phyloP scores from a whole-genome alignment of 2,329 filamentous ascomycete genomes.

The Corinectria fuckeliana region DNA sequence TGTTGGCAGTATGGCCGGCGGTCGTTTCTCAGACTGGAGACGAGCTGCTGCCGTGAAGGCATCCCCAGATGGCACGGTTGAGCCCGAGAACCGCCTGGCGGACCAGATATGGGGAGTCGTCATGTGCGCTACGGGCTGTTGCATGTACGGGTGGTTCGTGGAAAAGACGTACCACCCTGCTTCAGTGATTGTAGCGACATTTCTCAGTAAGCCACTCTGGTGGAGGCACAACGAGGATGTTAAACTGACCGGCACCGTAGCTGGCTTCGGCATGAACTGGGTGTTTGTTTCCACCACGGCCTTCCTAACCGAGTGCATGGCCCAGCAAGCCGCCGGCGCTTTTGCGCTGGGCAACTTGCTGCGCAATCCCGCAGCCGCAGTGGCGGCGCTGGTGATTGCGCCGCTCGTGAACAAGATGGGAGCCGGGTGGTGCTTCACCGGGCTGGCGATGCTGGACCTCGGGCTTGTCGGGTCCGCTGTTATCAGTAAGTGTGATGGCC shows the following conservation, averaged over 20 bases:
- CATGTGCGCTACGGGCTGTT: slow-evolving; percentile 44
- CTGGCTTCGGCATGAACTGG: slow-evolving; percentile 47
- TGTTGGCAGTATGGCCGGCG: slow-evolving; percentile 45
- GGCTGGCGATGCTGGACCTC: slow-evolving; percentile 43
- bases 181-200: slow-evolving; percentile 39
- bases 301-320: slow-evolving; percentile 49
- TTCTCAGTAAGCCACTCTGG: slow-evolving; percentile 35
- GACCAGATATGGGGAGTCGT: slow-evolving; percentile 50
- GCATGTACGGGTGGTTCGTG: slow-evolving; percentile 51
- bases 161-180: slow-evolving; percentile 38
- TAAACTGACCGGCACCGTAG: slow-evolving; percentile 30
- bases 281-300: slow-evolving; percentile 51
- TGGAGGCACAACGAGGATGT: not conserved
- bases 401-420: slow-evolving; percentile 44
- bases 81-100: slow-evolving; percentile 47
- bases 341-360: slow-evolving; percentile 50
- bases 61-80: slow-evolving; percentile 26
- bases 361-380: slow-evolving; percentile 48
- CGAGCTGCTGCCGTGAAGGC: slow-evolving; percentile 30
- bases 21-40: slow-evolving; percentile 47
- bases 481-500: slow-evolving; percentile 19
- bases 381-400: slow-evolving; percentile 46
- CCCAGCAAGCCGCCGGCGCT: slow-evolving; percentile 47
- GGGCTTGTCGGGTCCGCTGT: slow-evolving; percentile 33
- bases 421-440: slow-evolving; percentile 49